Evolutionary conservation across 1,284 basidiomycete genomes (phyloP).

Genomic region (Psilocybe mexicana): DNA sequence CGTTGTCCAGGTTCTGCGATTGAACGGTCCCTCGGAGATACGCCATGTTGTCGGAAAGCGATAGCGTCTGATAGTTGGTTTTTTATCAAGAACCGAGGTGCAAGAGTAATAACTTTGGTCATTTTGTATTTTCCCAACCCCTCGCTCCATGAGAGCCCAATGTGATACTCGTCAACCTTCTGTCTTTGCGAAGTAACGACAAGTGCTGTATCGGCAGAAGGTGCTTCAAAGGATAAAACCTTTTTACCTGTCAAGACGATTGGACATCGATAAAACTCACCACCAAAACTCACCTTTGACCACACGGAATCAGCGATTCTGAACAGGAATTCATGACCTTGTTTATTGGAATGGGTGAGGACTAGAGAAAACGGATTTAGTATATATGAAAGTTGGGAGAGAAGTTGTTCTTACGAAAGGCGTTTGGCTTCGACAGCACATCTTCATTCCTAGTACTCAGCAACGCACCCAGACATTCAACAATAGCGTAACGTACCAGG

Average conservation of each 20-base stretch:
- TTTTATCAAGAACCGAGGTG: constrained; percentile 90
- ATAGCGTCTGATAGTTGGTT: constrained; percentile 77
- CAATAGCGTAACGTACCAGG: constrained; percentile 42
- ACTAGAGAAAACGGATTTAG: constrained; percentile 47
- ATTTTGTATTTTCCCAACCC: constrained; percentile 97
- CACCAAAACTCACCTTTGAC: constrained; percentile 68
- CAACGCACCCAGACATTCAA: neutral
- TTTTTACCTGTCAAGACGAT: constrained; percentile 25
- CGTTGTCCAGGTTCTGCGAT: constrained; percentile 71
- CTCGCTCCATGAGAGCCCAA: constrained; percentile 92
- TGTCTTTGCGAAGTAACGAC: constrained; percentile 69
- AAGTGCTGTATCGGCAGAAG: constrained; percentile 87
- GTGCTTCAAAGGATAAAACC: constrained; percentile 89
- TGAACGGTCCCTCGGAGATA: constrained; percentile 67
- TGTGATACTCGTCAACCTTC: constrained; percentile 79
- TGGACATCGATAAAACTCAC: neutral
- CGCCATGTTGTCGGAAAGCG: constrained; percentile 85
- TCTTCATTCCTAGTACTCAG: constrained; percentile 39
- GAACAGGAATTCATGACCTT: constrained; percentile 85
- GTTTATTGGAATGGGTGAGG: constrained; percentile 84
- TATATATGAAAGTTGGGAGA: constrained; percentile 25
- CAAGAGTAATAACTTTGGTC: constrained; percentile 90
- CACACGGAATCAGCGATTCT: constrained; percentile 86
- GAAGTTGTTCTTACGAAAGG: constrained; percentile 69
- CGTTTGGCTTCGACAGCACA: constrained; percentile 57